Base-by-base conservation (phyloP, 352 stramenopile species). In the Plasmopara muralis region DNA sequence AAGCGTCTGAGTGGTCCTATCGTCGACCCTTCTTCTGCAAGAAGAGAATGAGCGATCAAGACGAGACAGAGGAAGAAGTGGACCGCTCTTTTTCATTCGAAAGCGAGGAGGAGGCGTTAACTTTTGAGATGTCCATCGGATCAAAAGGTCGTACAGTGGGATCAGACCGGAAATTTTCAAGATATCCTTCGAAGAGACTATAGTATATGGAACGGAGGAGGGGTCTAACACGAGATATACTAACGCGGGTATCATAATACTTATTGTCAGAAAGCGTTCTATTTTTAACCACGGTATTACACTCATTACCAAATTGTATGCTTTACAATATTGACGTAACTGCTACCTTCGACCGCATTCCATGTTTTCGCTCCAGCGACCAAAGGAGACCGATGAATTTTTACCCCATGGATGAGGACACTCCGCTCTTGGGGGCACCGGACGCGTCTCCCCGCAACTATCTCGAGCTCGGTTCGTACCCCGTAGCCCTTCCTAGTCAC, bases 391-490 rank as follows among this genome's bases (percentile, higher is more conserved):
- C 50, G 7, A 68, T 68, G 55, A 46, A 68, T 47, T 68, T 68
- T 50, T 64, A 64, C 50, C 6, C 46, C 1, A 16, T 68, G 48
- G 48, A 71, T 41, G 66, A 74, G 37, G 66, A 74, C 25, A 74
- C 62, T 6, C 66, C 66, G 18, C 43, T 74, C 43, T 58, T 74
- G 14, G 47, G 40, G 13, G 55, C 53, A 10, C 9, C 55, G 29
- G 14, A 33, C 18, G 42, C 34, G 31, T 70, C 62, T 9, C 62
- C 62, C 9, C 51, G 51, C 57, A 48, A 65, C 18, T 66, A 43
- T 18, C 12, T 41, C 39, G 57, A 66, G 30, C 38, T 45, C 12
- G 39, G 13, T 8, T 34, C 55, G 47, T 69, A 56, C 38, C 44
- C 57, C 1, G 20, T 16, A 14, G 48, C 43, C 5, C 37, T 35